Percentiles rank a stretch among this genome's conserved stretches.
Conservation (phyloP, 2,329 filamentous ascomycete genomes). For the Pestalotiopsis sp. region DNA sequence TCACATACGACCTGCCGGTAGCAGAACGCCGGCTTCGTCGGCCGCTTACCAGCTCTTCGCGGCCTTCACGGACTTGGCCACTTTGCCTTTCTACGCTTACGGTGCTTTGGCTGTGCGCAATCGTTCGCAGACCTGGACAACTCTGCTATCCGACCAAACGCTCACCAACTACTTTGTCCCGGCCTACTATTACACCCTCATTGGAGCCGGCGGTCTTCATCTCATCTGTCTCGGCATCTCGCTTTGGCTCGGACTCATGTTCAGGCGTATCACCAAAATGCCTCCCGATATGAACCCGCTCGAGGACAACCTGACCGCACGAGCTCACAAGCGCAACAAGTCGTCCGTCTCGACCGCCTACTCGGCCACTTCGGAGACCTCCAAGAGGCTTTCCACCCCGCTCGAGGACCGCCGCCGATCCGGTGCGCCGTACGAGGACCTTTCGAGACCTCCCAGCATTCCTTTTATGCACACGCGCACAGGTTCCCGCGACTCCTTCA, state of each 20-base stretch:
- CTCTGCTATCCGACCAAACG: slow-evolving; percentile 60
- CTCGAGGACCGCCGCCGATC: slow-evolving; percentile 45
- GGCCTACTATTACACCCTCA: slow-evolving; percentile 68
- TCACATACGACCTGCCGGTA: slow-evolving; percentile 68
- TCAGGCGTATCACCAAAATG: slow-evolving; percentile 78
- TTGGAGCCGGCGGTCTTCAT: slow-evolving; percentile 68
- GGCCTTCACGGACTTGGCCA: slow-evolving; percentile 65
- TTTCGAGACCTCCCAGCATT: slow-evolving; percentile 57
- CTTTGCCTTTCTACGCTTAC: slow-evolving; percentile 59
- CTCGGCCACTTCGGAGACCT: slow-evolving; percentile 44
- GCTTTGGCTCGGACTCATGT: slow-evolving; percentile 74
- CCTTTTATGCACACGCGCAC: slow-evolving; percentile 81
- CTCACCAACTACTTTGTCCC: slow-evolving; percentile 63
- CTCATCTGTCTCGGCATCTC: slow-evolving; percentile 70
- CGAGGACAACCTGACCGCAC: slow-evolving; percentile 80
- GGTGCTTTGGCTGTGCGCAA: slow-evolving; percentile 48
- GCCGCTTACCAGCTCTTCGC: slow-evolving; percentile 90
- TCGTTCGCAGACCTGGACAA: slow-evolving; percentile 61
- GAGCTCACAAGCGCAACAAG: slow-evolving; percentile 74
- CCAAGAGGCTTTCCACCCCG: slow-evolving; percentile 61
- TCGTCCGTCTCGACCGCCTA: slow-evolving; percentile 52
- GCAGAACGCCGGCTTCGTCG: slow-evolving; percentile 75
- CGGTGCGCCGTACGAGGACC: slow-evolving; percentile 43
- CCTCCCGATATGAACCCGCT: slow-evolving; percentile 96
- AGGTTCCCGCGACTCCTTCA: slow-evolving; percentile 59